Base-by-base conservation (phyloP, 306 rosid genomes). In the Dicorynia guianensis region DNA sequence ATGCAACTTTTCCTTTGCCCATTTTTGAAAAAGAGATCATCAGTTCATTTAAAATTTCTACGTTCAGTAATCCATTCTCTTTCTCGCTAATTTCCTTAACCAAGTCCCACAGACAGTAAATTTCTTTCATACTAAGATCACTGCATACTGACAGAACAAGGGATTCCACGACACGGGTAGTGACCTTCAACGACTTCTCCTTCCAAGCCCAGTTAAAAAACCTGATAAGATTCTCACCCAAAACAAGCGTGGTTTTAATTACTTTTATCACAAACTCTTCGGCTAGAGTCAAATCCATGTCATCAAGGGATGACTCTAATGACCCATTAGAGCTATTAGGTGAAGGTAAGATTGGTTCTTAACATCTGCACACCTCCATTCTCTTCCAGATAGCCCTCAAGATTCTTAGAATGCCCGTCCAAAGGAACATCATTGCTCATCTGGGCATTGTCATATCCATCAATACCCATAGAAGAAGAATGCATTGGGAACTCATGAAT, bases 1-100 rank as follows among this genome's bases (percentile, higher is more conserved):
- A 54, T 7, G 91, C 93, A 74, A 89, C 89, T 55, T 83, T 91
- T 53, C 91, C 98, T 81, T 90, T 87, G 7, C 94, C 89, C 85
- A 91, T 71, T 71, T 81, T 88, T 0, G 97, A 85, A 17, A 91
- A 76, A 2, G 82, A 74, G 47, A 58, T 67, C 63, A 91, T 80
- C 72, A 91, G 43, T 25, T 79, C 80, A 67, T 91, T 91, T 10
- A 90, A 85, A 80, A 79, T 81, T 38, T 62, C 72, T 7, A 62
- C 81, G 70, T 64, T 85, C 79, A 85, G 1, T 11, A 78, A 44
- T 34, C 42, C 82, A 15, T 25, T 65, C 76, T 88, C 82, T 67
- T 85, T 71, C 83, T 84, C 83, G 38, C 84, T 89, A 25, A 90
- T 59, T 34, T 88, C 88, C 82, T 74, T 84, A 40, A 90, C 80